Percentiles rank a stretch among this genome's conserved stretches.
Evolutionary conservation across 2,329 filamentous ascomycete genomes (phyloP).

Genomic region (Xylariaceae sp.): DNA sequence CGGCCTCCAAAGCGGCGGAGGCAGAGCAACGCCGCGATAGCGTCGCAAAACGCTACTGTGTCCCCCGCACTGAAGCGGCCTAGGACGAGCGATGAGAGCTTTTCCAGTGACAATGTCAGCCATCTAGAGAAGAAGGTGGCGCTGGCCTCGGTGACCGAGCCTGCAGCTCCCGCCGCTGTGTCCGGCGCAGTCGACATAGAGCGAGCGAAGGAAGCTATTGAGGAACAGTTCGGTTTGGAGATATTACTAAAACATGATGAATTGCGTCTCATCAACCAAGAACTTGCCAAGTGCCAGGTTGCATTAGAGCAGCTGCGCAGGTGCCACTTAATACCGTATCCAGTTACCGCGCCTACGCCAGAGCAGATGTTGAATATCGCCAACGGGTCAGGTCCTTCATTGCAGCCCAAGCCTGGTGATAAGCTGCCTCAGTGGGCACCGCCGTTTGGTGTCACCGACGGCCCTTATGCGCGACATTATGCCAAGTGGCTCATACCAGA

Average conservation of each 20-base stretch:
- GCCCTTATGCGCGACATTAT: conserved; percentile 93
- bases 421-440: conserved; percentile 78
- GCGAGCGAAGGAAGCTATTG: conserved; percentile 73
- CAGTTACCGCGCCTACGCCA: conserved; percentile 71
- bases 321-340: conserved; percentile 91
- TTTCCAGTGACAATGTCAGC: conserved; percentile 30
- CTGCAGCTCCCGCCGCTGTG: conserved; percentile 13
- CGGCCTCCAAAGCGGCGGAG: conserved; percentile 41
- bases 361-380: conserved; percentile 74
- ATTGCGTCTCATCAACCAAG: conserved; percentile 91
- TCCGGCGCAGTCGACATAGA: conserved; percentile 47
- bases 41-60: conserved; percentile 35
- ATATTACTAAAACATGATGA: conserved; percentile 95
- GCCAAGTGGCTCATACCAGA: conserved; percentile 94
- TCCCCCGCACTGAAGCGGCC: conserved; percentile 51
- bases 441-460: conserved; percentile 89
- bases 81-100: conserved; percentile 45
- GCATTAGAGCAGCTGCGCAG: conserved; percentile 92
- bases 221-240: conserved; percentile 88
- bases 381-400: conserved; percentile 74
- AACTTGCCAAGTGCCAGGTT: conserved; percentile 93
- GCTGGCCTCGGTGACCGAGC: conserved; percentile 31
- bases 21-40: conserved; percentile 44
- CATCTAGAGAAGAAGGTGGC: conserved; percentile 44
- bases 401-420: conserved; percentile 67